Evolutionary conservation across 345 rosid species (phyloP).

Genomic region (Moricandia arvensis): DNA sequence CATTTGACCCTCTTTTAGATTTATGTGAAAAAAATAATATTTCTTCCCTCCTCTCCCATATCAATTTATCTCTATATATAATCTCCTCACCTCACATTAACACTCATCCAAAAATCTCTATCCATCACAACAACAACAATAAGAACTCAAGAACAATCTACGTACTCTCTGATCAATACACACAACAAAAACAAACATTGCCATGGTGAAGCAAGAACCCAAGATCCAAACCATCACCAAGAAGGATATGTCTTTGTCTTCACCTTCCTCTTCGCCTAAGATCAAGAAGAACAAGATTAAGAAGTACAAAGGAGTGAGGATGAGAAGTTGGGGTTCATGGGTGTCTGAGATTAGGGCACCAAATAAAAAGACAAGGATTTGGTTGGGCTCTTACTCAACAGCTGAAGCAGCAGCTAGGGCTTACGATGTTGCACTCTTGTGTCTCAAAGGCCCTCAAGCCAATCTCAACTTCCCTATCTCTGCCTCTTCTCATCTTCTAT

Average conservation of each 20-base stretch:
- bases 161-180: neutral
- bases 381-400: conserved; percentile 96
- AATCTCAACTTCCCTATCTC: conserved; percentile 76
- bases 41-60: neutral
- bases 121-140: conserved; percentile 5
- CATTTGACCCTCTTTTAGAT: conserved; percentile 29
- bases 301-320: conserved; percentile 94
- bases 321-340: conserved; percentile 99
- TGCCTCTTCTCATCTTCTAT: conserved; percentile 37
- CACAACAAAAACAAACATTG: neutral
- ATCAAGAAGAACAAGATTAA: conserved; percentile 46
- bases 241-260: conserved; percentile 9
- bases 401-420: conserved; percentile 98
- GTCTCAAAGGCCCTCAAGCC: conserved; percentile 83
- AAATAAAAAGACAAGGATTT: conserved; percentile 86
- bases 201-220: conserved; percentile 32
- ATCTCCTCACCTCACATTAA: conserved; percentile 24
- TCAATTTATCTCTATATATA: conserved; percentile 24
- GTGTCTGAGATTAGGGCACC: conserved; percentile 98
- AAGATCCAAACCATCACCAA: conserved; percentile 23
- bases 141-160: conserved; percentile 19
- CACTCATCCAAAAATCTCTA: conserved; percentile 17
- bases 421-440: conserved; percentile 91
- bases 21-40: conserved; percentile 16
- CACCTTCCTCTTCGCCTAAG: conserved; percentile 24